A percentile compares a stretch with the other conserved stretches of the same genome.
Evolutionary conservation across 2,329 filamentous ascomycete genomes (phyloP).

Genomic region (Ophiostoma australiae): DNA sequence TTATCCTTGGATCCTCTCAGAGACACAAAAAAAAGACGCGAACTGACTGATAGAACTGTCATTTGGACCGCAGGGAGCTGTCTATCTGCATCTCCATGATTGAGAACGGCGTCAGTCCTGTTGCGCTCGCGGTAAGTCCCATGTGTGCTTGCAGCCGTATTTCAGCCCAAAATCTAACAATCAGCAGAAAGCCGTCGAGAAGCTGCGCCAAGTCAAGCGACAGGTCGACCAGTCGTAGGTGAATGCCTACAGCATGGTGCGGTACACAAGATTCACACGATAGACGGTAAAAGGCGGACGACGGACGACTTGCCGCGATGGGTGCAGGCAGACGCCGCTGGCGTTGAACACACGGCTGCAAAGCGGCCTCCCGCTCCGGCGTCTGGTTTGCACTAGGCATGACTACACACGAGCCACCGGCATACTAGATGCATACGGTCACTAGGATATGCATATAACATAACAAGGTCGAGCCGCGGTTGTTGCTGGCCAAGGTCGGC

Average conservation of each 20-base stretch:
- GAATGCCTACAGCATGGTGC: constrained; percentile 13
- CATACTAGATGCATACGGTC: neutral
- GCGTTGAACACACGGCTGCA: neutral
- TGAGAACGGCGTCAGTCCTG: constrained; percentile 94
- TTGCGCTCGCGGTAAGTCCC: constrained; percentile 78
- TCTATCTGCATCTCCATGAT: constrained; percentile 96
- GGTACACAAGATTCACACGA: neutral
- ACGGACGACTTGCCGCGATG: neutral
- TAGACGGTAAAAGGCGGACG: neutral
- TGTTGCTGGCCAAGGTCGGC: neutral
- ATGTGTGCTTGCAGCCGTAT: too few relatives aligned
- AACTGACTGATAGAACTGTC: constrained; percentile 65
- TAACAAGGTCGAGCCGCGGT: neutral
- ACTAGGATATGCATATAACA: too few relatives aligned
- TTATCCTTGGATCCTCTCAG: neutral
- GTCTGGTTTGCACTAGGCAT: neutral
- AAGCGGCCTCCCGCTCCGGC: neutral
- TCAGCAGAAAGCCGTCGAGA: constrained; percentile 55
- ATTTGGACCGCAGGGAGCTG: constrained; percentile 82
- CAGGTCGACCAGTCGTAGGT: constrained; percentile 43
- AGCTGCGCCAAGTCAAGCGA: constrained; percentile 44
- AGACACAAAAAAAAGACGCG: neutral
- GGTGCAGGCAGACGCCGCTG: neutral
- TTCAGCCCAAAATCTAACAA: neutral
- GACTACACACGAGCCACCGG: neutral